These are phyloP conservation scores for Penicillium nordicum DNA, from an alignment of 2,329 filamentous ascomycete genomes.

Conservation along the genomic window DNA sequence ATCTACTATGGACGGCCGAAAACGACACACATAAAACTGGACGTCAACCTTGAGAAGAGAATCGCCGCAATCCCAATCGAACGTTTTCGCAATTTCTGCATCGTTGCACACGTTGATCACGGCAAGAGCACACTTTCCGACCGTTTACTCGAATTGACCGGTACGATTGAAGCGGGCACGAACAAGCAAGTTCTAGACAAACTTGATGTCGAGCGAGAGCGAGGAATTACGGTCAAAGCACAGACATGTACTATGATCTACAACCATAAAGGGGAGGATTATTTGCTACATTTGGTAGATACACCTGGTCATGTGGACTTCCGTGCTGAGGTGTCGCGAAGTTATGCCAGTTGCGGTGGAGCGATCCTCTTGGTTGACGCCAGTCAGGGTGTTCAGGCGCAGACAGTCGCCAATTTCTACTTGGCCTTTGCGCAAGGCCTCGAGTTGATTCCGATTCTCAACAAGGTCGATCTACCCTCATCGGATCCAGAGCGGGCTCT, in stretches of 20 bases:
- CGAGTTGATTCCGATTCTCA: conserved; percentile 83
- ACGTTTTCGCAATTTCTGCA: conserved; percentile 85
- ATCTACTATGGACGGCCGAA: conserved; percentile 23
- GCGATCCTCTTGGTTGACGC: conserved; percentile 91
- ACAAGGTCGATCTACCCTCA: conserved; percentile 91
- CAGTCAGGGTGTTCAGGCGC: conserved; percentile 92
- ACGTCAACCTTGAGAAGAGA: conserved; percentile 57
- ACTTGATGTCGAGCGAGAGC: conserved; percentile 90
- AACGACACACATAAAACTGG: conserved; percentile 20
- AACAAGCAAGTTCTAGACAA: conserved; percentile 98
- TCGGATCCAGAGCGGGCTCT: conserved; percentile 84
- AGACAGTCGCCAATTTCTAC: conserved; percentile 98
- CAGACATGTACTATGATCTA: conserved; percentile 99
- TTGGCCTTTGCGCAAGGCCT: conserved; percentile 91
- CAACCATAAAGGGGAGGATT: conserved; percentile 78
- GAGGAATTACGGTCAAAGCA: conserved; percentile 97
- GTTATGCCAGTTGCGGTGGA: conserved; percentile 93
- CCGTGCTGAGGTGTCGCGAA: conserved; percentile 89
- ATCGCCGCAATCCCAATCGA: conserved; percentile 52
- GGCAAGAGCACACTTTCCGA: conserved; percentile 96
- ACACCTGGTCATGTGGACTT: conserved; percentile 98
- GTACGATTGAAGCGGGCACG: conserved; percentile 78
- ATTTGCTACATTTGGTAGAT: conserved; percentile 91
- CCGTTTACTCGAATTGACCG: conserved; percentile 86
- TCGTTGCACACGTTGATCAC: conserved; percentile 98